These are phyloP conservation scores for Schoenoplectus triqueter DNA, from an alignment of 202 grass and related monocot species.

Conservation along the genomic window DNA sequence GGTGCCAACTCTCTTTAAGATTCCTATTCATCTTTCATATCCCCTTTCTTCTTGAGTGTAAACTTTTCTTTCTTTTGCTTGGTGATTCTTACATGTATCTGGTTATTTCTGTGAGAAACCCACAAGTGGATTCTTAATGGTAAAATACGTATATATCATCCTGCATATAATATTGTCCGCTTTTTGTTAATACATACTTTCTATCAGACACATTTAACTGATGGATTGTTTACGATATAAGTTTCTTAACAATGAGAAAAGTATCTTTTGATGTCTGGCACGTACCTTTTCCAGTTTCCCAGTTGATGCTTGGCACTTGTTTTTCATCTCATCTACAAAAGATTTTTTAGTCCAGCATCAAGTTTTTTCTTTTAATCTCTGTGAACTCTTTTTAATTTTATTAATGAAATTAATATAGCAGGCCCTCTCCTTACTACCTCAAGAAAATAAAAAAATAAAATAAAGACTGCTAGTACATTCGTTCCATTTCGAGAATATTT, in stretches of 20 bases:
- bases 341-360: background rate
- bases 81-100: conserved; percentile 31
- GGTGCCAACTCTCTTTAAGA: conserved; percentile 60
- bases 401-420: too few species aligned
- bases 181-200: conserved; percentile 11
- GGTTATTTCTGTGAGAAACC: conserved; percentile 23
- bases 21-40: conserved; percentile 10
- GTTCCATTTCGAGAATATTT: too few species aligned
- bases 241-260: conserved; percentile 1
- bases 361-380: too few species aligned
- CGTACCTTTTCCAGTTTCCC: background rate
- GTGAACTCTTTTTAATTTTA: too few species aligned
- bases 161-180: background rate
- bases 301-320: background rate
- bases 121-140: conserved; percentile 27
- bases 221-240: conserved; percentile 14
- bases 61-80: conserved; percentile 15
- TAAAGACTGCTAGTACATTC: too few species aligned
- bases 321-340: background rate
- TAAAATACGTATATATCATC: conserved; percentile 28
- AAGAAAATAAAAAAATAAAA: too few species aligned
- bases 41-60: conserved; percentile 28
- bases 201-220: background rate
- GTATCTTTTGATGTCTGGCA: background rate
- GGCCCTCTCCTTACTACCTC: too few species aligned